Percentiles rank a stretch among this genome's conserved stretches.
phyloP scores from a whole-genome alignment of 2,329 filamentous ascomycete genomes.

The Atkinsonella hypoxylon region DNA sequence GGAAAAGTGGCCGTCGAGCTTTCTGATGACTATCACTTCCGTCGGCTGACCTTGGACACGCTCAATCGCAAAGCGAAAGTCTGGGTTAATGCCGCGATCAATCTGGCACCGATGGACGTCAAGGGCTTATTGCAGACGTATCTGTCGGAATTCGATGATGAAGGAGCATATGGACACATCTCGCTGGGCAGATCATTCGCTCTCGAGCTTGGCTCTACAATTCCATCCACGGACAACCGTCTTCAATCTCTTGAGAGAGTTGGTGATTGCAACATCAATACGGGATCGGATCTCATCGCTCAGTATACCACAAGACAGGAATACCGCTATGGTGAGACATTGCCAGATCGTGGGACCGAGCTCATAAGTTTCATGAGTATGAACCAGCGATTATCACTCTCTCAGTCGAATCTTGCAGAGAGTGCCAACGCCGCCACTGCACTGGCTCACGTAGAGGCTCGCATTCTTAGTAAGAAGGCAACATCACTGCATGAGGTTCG shows the following conservation, averaged over 20 bases:
- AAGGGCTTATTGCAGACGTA: constrained; percentile 96
- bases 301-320: constrained; percentile 96
- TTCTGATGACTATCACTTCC: constrained; percentile 83
- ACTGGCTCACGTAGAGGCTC: constrained; percentile 60
- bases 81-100: constrained; percentile 74
- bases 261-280: constrained; percentile 68
- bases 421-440: constrained; percentile 50
- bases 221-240: constrained; percentile 77
- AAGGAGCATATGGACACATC: constrained; percentile 81
- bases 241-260: constrained; percentile 70
- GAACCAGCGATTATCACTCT: constrained; percentile 39
- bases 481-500: constrained; percentile 65
- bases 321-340: constrained; percentile 74
- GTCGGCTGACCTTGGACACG: constrained; percentile 64
- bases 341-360: constrained; percentile 56
- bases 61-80: constrained; percentile 64
- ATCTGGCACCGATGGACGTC: constrained; percentile 79
- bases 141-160: constrained; percentile 86
- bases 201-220: constrained; percentile 76
- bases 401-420: constrained; percentile 39
- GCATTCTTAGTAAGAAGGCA: constrained; percentile 54
- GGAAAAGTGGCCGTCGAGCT: constrained; percentile 75
- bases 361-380: constrained; percentile 49
- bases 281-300: constrained; percentile 88
- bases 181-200: constrained; percentile 91